Percentiles rank a stretch among this genome's conserved stretches.
phyloP scores from a whole-genome alignment of 805 yeast genomes.

The Candida oleophila region DNA sequence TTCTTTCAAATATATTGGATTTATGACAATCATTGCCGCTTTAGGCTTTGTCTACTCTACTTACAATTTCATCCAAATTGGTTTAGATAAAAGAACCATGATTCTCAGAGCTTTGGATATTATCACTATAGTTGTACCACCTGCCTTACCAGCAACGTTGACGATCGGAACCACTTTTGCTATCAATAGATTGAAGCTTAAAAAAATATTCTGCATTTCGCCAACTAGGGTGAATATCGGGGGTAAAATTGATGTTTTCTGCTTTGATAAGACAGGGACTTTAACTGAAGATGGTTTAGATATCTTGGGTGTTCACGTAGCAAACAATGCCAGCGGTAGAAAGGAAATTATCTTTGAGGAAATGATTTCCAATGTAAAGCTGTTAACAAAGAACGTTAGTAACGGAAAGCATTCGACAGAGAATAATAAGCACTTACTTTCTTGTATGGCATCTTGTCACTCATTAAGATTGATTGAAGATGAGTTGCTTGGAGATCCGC shows the following conservation, averaged over 20 bases:
- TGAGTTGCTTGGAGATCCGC: constrained; percentile 88
- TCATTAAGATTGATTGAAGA: constrained; percentile 77
- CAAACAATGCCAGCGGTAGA: constrained; percentile 39
- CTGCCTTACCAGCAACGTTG: constrained; percentile 95
- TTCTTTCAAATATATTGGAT: constrained; percentile 93
- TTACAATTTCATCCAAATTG: constrained; percentile 74
- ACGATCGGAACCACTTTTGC: constrained; percentile 97
- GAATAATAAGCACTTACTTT: constrained; percentile 30
- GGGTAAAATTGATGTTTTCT: constrained; percentile 85
- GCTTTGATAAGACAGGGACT: constrained; percentile 98
- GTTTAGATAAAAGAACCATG: constrained; percentile 67
- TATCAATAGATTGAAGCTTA: constrained; percentile 61
- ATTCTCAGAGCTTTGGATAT: constrained; percentile 88
- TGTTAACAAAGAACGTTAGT: constrained; percentile 6
- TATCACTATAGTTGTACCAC: constrained; percentile 96
- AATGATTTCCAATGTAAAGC: constrained; percentile 14
- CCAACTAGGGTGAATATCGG: constrained; percentile 96
- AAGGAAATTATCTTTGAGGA: constrained; percentile 37
- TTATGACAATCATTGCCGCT: constrained; percentile 83
- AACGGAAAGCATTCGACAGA: constrained; percentile 23
- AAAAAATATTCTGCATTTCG: constrained; percentile 81
- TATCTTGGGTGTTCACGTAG: constrained; percentile 59
- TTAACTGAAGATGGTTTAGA: constrained; percentile 96
- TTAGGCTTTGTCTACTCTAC: constrained; percentile 85
- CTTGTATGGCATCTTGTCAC: constrained; percentile 76